Percentiles rank a stretch among this genome's conserved stretches.
phyloP scores from a whole-genome alignment of 2,329 filamentous ascomycete genomes.

The Botrytis byssoidea region DNA sequence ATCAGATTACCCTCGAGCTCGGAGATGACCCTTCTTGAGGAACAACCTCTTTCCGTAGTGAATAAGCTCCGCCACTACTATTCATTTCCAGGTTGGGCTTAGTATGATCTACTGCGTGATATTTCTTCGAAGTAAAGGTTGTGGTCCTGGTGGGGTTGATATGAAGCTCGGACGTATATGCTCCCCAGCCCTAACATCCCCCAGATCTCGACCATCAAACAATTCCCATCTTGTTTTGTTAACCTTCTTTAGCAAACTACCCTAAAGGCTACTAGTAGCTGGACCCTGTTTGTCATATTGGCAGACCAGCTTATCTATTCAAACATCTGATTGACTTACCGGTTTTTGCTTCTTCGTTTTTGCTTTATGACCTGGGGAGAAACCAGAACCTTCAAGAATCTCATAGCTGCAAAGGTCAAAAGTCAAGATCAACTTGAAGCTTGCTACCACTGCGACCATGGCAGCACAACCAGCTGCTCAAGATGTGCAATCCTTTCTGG shows the following conservation, averaged over 20 bases:
- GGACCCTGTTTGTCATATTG: background rate
- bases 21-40: background rate
- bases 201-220: slow-evolving; percentile 1
- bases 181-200: background rate
- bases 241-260: background rate
- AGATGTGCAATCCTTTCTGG: slow-evolving; percentile 18
- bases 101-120: background rate
- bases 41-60: background rate
- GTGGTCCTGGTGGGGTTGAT: background rate
- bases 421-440: background rate
- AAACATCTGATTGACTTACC: background rate
- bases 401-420: background rate
- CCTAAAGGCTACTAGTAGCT: background rate
- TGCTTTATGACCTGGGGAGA: slow-evolving; percentile 8
- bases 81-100: background rate
- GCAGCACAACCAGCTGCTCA: slow-evolving; percentile 18
- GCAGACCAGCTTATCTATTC: background rate
- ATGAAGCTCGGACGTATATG: background rate
- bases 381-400: background rate
- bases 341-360: background rate
- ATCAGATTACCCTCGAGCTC: too few relatives aligned
- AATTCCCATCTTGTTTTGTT: background rate
- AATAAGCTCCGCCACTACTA: background rate
- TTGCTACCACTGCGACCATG: background rate
- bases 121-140: background rate